Base-by-base conservation (phyloP, 2,329 filamentous ascomycete genomes). In the Exophiala sideris region DNA sequence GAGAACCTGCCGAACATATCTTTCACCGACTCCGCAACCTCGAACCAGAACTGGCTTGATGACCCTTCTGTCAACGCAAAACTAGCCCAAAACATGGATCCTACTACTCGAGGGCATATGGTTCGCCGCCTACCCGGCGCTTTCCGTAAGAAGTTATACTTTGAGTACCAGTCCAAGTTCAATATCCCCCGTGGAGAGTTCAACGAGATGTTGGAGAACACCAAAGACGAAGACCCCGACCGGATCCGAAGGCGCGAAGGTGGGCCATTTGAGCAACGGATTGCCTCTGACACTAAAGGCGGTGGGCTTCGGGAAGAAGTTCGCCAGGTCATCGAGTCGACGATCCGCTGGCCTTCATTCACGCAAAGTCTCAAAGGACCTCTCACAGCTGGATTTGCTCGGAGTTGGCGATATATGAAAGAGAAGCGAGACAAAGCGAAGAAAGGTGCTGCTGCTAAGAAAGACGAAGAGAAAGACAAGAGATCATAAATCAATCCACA, bases 131-230 rank as follows among this genome's bases (percentile, higher is more conserved):
- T 99, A 9, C 94, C 94, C 3, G 87, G 87, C 64, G 80, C 85
- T 5, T 97, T 99, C 79, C 84, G 94, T 35, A 83, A 88, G 50
- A 91, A 90, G 55, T 77, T 99, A 0, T 99, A 99, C 74, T 96
- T 96, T 71, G 85, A 91, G 65, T 99, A 96, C 70, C 91, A 96
- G 70, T 85, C 87, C 68, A 92, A 95, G 66, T 95, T 91, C 66
- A 81, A 82, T 52, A 94, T 99, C 40, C 90, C 92, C 0, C 84
- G 85, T 12, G 80, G 82, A 3, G 90, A 96, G 51, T 99, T 96
- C 70, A 78, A 88, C 65, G 80, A 83, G 65, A 91, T 97, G 84
- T 86, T 96, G 71, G 81, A 89, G 55, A 81, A 84, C n/a, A 83
- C 80, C 39, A 81, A 80, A 52, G 87, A 94, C 51, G 82, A 87